Base-by-base conservation (phyloP, 1,139 yeast genomes). In the Maudiozyma humilis region DNA sequence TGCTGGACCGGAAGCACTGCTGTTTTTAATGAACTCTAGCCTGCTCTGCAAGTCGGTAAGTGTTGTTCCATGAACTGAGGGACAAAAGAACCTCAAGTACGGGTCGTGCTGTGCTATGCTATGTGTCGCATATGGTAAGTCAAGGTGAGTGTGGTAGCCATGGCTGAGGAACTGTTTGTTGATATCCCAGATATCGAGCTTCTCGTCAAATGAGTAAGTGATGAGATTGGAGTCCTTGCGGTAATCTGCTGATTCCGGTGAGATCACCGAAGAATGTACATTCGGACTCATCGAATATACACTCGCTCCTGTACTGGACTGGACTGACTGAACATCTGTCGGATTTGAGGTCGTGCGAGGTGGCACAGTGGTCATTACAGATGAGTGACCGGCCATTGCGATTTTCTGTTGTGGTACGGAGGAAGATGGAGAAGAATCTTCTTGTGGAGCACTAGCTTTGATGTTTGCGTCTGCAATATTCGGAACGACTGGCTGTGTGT, bases 31-130 rank as follows among this genome's bases (percentile, higher is more conserved):
- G 20, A 20, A 29, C 18, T 32, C 36, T 13, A 43, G 35, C 30
- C 44, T 36, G 2, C 43, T 32, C 40, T 46, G 47, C 23, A 48
- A 37, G 32, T 50, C 50, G 12, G 41, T 23, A 14, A 49, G 27
- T 10, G 51, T 45, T 13, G 36, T 43, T 12, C 54, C 54, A 32
- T 51, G 53, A 3, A 49, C 30, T 5, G 48, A 40, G 10, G 45
- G 47, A 36, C 51, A 42, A 6, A 51, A 43, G 1, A 47, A 34
- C 16, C 50, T 40, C 10, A 44, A 19, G 29, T 43, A 51, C 1
- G 44, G 47, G 32, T 51, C 54, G n/a, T 39, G 41, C 37, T 51
- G 52, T 7, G 44, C 38, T 23, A 48, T 23, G 29, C 45, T 40
- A 36, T 48, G 52, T 2, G 46, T 37, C 5, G 46, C 52, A 29